A percentile compares a stretch with the other conserved stretches of the same genome.
Evolutionary conservation across 2,329 filamentous ascomycete genomes (phyloP).

Genomic region (Fusarium metavorans): DNA sequence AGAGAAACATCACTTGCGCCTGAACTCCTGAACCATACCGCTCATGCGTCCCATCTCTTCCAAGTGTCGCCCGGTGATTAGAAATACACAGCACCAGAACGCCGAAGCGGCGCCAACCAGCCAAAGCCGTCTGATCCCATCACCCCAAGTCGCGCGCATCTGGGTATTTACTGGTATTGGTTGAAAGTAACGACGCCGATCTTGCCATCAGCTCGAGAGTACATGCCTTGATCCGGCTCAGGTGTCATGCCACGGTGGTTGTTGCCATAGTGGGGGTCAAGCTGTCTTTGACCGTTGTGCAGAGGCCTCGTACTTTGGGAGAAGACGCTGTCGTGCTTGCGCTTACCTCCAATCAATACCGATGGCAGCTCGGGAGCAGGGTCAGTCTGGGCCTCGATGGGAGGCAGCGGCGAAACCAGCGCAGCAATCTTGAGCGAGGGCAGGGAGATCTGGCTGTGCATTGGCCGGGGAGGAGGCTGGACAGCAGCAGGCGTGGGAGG

Average conservation of each 20-base stretch:
- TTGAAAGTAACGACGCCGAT: constrained; percentile 48
- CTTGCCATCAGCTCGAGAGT: constrained; percentile 52
- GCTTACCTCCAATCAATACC: constrained; percentile 50
- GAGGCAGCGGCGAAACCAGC: constrained; percentile 50
- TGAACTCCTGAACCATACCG: constrained; percentile 42
- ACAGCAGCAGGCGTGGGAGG: constrained; percentile 44
- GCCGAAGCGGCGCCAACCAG: constrained; percentile 30
- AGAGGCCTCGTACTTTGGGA: constrained; percentile 47
- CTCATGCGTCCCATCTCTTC: constrained; percentile 33
- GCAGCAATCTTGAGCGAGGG: constrained; percentile 54
- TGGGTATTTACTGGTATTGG: constrained; percentile 40
- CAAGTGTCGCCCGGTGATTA: constrained; percentile 28
- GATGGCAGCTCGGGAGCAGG: constrained; percentile 43
- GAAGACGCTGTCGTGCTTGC: constrained; percentile 53
- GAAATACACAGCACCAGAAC: constrained; percentile 44
- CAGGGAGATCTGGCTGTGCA: constrained; percentile 43
- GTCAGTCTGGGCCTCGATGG: constrained; percentile 52
- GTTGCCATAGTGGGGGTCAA: constrained; percentile 48
- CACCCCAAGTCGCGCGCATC: background rate
- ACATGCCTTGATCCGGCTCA: constrained; percentile 49
- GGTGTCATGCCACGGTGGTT: constrained; percentile 40
- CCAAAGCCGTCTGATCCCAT: constrained; percentile 8
- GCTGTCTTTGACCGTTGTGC: constrained; percentile 54
- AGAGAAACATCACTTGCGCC: constrained; percentile 31
- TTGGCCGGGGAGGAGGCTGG: constrained; percentile 41